Evolutionary conservation across 2,329 filamentous ascomycete species (phyloP).

Genomic region (Dendrostoma leiphaemia): DNA sequence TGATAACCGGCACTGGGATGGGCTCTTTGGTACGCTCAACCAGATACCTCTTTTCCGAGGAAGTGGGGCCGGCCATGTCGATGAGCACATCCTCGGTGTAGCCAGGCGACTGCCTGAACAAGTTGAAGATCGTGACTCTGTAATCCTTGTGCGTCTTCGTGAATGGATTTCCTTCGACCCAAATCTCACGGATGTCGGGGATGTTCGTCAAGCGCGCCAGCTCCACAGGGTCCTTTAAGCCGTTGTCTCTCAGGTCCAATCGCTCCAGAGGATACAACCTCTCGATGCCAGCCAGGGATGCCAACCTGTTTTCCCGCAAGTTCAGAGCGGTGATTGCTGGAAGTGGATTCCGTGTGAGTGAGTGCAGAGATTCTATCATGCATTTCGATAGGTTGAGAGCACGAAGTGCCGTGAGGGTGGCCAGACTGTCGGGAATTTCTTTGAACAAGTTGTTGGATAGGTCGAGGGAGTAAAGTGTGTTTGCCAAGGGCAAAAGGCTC

Average conservation of each 20-base stretch:
- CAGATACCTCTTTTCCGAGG: constrained; percentile 79
- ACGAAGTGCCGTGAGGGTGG: constrained; percentile 80
- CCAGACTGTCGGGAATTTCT: constrained; percentile 90
- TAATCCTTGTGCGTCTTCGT: constrained; percentile 83
- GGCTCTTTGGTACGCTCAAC: constrained; percentile 78
- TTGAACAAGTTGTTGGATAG: constrained; percentile 89
- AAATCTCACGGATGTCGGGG: constrained; percentile 88
- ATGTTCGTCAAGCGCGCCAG: constrained; percentile 85
- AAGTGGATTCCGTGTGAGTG: constrained; percentile 78
- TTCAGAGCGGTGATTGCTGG: constrained; percentile 94
- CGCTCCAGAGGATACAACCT: constrained; percentile 84
- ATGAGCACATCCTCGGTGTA: constrained; percentile 89
- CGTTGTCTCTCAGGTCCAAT: constrained; percentile 88
- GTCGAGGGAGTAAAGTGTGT: constrained; percentile 88
- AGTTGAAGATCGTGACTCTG: constrained; percentile 88
- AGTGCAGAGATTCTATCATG: constrained; percentile 95
- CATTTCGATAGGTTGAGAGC: constrained; percentile 93
- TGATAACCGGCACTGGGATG: constrained; percentile 74
- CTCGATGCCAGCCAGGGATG: constrained; percentile 86
- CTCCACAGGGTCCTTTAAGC: constrained; percentile 85
- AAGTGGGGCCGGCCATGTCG: constrained; percentile 79
- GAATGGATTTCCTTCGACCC: constrained; percentile 90
- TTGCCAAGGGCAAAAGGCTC: constrained; percentile 78
- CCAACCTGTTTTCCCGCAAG: constrained; percentile 81
- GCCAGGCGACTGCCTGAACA: constrained; percentile 87